Evolutionary conservation across 164 flowering plant species (phyloP).

Genomic region (Berberis vulgaris): DNA sequence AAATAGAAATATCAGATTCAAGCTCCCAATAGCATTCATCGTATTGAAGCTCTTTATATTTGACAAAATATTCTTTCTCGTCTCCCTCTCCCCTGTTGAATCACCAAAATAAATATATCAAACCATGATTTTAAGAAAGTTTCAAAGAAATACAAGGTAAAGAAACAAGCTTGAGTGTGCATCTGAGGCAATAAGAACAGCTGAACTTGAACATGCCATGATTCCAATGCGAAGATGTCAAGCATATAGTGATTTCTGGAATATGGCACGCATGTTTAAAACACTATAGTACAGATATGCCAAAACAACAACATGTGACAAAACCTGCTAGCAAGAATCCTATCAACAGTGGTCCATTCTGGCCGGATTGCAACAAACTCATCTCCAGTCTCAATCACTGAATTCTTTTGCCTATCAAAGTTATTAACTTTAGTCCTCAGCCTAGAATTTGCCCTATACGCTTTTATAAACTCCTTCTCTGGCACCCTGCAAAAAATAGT

Average conservation of each 20-base stretch:
- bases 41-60: conserved; percentile 88
- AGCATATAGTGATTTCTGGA: no score
- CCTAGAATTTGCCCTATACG: conserved; percentile 79
- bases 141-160: no score
- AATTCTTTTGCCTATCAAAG: conserved; percentile 50
- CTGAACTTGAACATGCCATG: no score
- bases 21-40: conserved; percentile 96
- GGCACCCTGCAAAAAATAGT: conserved; percentile 59
- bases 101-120: not conserved
- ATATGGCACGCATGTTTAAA: no score
- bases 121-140: no score
- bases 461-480: conserved; percentile 83
- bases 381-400: conserved; percentile 58
- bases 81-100: conserved; percentile 48
- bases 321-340: conserved; percentile 89
- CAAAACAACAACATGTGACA: not conserved
- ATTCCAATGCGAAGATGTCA: no score
- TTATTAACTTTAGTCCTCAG: conserved; percentile 76
- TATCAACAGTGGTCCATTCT: conserved; percentile 97
- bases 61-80: conserved; percentile 85
- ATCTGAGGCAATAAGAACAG: no score
- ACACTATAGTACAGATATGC: not conserved
- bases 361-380: conserved; percentile 87
- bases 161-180: no score
- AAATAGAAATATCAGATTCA: conserved; percentile 79